phyloP scores from a whole-genome alignment of 2,329 filamentous ascomycete genomes.

The Mariannaea elegans region DNA sequence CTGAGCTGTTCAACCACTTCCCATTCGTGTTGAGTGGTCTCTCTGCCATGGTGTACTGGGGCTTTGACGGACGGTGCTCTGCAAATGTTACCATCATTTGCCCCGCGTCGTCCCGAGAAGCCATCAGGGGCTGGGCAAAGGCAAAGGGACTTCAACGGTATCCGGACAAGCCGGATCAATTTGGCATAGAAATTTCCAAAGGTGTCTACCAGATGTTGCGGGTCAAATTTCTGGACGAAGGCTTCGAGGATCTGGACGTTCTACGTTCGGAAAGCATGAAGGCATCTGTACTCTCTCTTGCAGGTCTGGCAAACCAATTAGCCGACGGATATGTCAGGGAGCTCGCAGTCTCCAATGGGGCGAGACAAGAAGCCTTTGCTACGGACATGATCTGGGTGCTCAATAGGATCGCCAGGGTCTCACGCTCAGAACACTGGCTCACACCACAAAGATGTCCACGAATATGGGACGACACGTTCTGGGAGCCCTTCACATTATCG shows the following conservation, averaged over 20 bases:
- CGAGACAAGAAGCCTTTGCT: slow-evolving; percentile 35
- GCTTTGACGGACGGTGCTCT: slow-evolving; percentile 43
- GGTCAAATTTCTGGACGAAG: slow-evolving; percentile 47
- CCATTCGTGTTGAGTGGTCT: slow-evolving; percentile 58
- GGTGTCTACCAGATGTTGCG: slow-evolving; percentile 45
- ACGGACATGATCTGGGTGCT: slow-evolving; percentile 49
- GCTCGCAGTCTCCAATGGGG: slow-evolving; percentile 24
- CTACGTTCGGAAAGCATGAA: slow-evolving; percentile 28
- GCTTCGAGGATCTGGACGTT: slow-evolving; percentile 43
- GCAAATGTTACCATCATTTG: slow-evolving; percentile 53
- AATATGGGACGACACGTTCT: slow-evolving; percentile 40
- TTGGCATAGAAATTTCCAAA: slow-evolving; percentile 48
- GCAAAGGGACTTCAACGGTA: slow-evolving; percentile 44
- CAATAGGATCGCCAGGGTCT: slow-evolving; percentile 38
- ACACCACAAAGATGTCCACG: slow-evolving; percentile 29
- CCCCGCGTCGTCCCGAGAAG: slow-evolving; percentile 45
- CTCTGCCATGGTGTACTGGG: slow-evolving; percentile 56
- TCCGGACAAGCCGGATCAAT: slow-evolving; percentile 40
- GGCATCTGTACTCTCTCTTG: slow-evolving; percentile 45
- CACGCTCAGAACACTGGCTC: slow-evolving; percentile 30
- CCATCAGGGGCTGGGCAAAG: slow-evolving; percentile 53
- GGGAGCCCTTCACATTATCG: slow-evolving; percentile 44
- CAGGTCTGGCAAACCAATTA: slow-evolving; percentile 46
- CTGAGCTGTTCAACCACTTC: slow-evolving; percentile 51
- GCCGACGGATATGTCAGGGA: slow-evolving; percentile 45